Evolutionary conservation across 2,329 filamentous ascomycete species (phyloP), one percentile per base, ranked within the genome.

Genomic region (Diplodia scrobiculata): DNA sequence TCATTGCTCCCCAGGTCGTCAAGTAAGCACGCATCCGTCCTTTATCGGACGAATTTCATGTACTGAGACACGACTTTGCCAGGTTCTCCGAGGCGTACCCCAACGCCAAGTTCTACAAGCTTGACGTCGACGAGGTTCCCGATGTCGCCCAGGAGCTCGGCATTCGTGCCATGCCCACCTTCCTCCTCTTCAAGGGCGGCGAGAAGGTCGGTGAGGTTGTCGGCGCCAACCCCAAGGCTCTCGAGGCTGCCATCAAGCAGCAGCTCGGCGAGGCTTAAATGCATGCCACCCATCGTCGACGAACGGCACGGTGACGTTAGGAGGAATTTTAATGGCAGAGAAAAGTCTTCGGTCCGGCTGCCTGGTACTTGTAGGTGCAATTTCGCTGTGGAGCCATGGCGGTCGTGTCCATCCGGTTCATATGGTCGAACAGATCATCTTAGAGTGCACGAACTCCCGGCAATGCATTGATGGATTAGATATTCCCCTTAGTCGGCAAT

Each of bases 161-260:
- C 70, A 86, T 98, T 77, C 87, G 91, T 72, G 92, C 93, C 76
- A 97, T 98, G 92, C 93, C 94, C 66, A 96, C 92, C 32, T 97
- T 98, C 82, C 74, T 90, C 66, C 78, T 96, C 74, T 97, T 92
- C 86, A 91, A 92, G 84, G 79, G 88, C 71, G 92, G 90, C 70
- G 78, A 91, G 78, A 89, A 91, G 83, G 79, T 87, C 41, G 83
- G 80, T 51, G 89, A 91, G 80, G 80, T 97, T 67, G 86, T 95
- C 32, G 93, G 93, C 69, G 92, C 92, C 73, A 92, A 92, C 81
- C 89, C 89, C n/a, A 77, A 79, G 58, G 87, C 84, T n/a, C 80
- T 96, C 67, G 78, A 86, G 79, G 78, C 78, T 38, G 82, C 81
- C 50, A 83, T 84, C 73, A 75, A 81, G 76, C 68, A 70, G 69